These are phyloP conservation scores for Thalia dealbata DNA, from an alignment of 176 grass and related monocot species.

Conservation along the genomic window DNA sequence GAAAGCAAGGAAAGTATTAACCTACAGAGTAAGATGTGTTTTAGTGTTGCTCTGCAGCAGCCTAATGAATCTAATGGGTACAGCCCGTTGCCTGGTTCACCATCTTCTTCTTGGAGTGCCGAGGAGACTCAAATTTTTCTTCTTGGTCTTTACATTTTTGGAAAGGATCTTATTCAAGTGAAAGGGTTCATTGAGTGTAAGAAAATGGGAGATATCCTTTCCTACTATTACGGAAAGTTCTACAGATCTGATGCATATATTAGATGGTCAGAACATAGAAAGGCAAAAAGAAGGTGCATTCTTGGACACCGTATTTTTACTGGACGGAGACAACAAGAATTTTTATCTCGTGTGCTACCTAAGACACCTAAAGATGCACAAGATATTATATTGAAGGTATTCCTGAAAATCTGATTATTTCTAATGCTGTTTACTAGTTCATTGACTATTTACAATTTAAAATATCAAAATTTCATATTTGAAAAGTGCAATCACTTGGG, in stretches of 20 bases:
- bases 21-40: constrained; percentile 8
- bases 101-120: constrained; percentile 42
- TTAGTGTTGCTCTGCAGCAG: constrained; percentile 18
- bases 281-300: constrained; percentile 72
- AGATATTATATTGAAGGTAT: constrained; percentile 37
- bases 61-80: constrained; percentile 14
- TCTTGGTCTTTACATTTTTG: constrained; percentile 85
- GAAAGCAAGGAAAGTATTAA: constrained; percentile 24
- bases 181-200: constrained; percentile 47
- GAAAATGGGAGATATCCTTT: constrained; percentile 66
- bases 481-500: neutral
- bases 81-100: constrained; percentile 41
- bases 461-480: neutral
- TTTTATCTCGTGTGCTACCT: constrained; percentile 56
- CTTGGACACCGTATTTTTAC: constrained; percentile 73
- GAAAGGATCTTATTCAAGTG: constrained; percentile 79
- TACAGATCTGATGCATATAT: constrained; percentile 59
- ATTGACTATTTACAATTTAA: neutral
- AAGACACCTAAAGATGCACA: constrained; percentile 41
- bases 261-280: constrained; percentile 60
- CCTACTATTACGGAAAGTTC: constrained; percentile 83
- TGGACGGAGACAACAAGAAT: constrained; percentile 68
- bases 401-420: neutral
- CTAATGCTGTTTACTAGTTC: neutral
- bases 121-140: constrained; percentile 59